phyloP scores from a whole-genome alignment of 495 filamentous ascomycete genomes.

The Neurospora sp. region DNA sequence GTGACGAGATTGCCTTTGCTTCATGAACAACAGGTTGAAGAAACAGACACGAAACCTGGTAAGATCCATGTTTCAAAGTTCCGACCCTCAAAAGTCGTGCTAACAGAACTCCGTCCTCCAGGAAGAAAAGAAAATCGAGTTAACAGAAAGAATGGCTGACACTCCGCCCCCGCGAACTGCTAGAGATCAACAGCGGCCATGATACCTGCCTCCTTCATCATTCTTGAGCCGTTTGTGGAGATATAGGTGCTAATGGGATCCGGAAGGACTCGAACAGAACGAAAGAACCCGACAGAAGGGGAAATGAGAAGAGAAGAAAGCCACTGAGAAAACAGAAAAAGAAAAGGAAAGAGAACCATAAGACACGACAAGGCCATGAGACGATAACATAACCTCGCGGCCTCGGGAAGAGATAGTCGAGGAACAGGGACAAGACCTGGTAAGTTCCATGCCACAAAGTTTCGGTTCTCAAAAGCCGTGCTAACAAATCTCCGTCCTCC shows the following conservation, averaged over 20 bases:
- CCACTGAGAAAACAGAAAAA: background rate
- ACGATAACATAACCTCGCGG: background rate
- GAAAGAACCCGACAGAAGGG: background rate
- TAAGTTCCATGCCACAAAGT: background rate
- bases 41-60: background rate
- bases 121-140: background rate
- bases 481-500: background rate
- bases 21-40: background rate
- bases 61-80: background rate
- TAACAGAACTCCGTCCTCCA: background rate
- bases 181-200: background rate
- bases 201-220: background rate
- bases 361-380: background rate
- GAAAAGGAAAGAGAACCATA: background rate
- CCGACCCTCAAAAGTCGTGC: background rate
- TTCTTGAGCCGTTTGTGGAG: background rate
- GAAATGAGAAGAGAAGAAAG: background rate
- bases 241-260: background rate
- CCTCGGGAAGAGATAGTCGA: background rate
- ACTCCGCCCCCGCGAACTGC: no score
- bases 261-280: background rate
- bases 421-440: background rate
- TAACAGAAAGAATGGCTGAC: no score
- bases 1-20: background rate
- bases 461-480: fast-evolving